Percentiles rank a stretch among this genome's conserved stretches.
Evolutionary conservation across 441 rosid genomes (phyloP).

Genomic region (Theobroma grandiflorum): DNA sequence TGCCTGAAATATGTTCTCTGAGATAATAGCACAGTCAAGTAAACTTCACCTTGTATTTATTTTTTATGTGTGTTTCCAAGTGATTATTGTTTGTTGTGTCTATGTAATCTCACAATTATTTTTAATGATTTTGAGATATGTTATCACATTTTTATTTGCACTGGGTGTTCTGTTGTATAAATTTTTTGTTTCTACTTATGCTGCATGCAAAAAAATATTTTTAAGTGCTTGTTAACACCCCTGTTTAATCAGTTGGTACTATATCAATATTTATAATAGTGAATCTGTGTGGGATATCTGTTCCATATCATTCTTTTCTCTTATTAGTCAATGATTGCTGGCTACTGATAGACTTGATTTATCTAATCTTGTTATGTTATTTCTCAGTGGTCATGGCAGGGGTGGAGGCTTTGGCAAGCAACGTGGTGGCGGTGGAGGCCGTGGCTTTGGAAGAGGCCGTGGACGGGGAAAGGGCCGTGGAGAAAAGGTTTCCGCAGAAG

Average conservation of each 20-base stretch:
- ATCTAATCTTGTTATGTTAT: conserved; percentile 2
- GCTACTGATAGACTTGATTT: background rate
- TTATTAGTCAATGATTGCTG: background rate
- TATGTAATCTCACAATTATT: background rate
- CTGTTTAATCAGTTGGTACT: background rate
- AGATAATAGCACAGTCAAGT: background rate
- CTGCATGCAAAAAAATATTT: background rate
- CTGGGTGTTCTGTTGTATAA: background rate
- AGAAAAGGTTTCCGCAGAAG: conserved; percentile 90
- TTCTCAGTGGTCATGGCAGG: conserved; percentile 59
- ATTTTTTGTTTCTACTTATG: background rate
- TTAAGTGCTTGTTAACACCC: no score
- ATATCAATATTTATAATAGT: background rate
- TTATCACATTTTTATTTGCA: background rate
- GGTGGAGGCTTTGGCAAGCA: conserved; percentile 57
- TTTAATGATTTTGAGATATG: background rate
- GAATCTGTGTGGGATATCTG: background rate
- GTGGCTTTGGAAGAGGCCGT: conserved; percentile 68
- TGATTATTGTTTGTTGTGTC: background rate
- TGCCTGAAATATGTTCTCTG: background rate
- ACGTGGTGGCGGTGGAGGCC: conserved; percentile 63
- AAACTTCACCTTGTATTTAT: background rate
- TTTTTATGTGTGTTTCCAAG: background rate
- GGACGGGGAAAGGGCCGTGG: conserved; percentile 77
- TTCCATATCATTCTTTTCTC: background rate